Percentiles rank a stretch among this genome's conserved stretches.
Conservation (phyloP, 352 stramenopile genomes). For the Hyphochytrium catenoides region DNA sequence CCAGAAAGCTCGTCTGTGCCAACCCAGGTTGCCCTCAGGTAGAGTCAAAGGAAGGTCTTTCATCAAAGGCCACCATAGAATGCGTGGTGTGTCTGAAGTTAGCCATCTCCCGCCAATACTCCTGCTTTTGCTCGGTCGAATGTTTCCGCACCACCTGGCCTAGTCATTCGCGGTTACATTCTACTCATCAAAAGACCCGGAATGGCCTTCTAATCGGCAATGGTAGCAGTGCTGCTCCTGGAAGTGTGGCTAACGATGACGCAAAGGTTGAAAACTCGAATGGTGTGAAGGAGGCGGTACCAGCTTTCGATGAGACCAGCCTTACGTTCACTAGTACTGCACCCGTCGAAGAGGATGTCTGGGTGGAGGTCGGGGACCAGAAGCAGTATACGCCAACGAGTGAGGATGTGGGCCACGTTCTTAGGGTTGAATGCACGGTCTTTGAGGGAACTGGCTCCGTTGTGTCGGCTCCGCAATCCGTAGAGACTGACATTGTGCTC, state of each 20-base stretch:
- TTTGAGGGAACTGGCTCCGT: slow-evolving; percentile 21
- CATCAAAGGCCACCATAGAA: slow-evolving; percentile 35
- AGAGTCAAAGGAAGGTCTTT: slow-evolving; percentile 30
- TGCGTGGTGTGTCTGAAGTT: slow-evolving; percentile 34
- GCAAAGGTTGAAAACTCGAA: slow-evolving; percentile 7
- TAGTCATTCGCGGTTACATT: slow-evolving; percentile 33
- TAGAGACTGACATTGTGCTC: slow-evolving; percentile 55
- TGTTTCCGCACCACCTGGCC: slow-evolving; percentile 37
- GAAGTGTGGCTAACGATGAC: slow-evolving; percentile 2
- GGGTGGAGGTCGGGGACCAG: slow-evolving; percentile 21
- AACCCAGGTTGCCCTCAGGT: slow-evolving; percentile 26
- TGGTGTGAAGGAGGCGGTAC: slow-evolving; percentile 19
- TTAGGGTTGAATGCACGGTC: slow-evolving; percentile 46
- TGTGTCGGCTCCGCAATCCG: slow-evolving; percentile 35
- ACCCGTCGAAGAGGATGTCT: slow-evolving; percentile 32
- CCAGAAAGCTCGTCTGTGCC: slow-evolving; percentile 23
- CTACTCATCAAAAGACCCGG: background rate
- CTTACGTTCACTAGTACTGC: slow-evolving; percentile 22
- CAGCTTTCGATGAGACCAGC: slow-evolving; percentile 27
- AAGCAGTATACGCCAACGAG: slow-evolving; percentile 23
- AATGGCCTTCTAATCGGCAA: slow-evolving; percentile 2
- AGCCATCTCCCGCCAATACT: slow-evolving; percentile 30
- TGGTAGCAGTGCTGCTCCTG: slow-evolving; percentile 5
- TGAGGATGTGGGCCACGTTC: slow-evolving; percentile 40
- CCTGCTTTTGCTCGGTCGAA: slow-evolving; percentile 33